Base-by-base conservation (phyloP, 148 eudicot genomes). In the Amaranthus cruentus region DNA sequence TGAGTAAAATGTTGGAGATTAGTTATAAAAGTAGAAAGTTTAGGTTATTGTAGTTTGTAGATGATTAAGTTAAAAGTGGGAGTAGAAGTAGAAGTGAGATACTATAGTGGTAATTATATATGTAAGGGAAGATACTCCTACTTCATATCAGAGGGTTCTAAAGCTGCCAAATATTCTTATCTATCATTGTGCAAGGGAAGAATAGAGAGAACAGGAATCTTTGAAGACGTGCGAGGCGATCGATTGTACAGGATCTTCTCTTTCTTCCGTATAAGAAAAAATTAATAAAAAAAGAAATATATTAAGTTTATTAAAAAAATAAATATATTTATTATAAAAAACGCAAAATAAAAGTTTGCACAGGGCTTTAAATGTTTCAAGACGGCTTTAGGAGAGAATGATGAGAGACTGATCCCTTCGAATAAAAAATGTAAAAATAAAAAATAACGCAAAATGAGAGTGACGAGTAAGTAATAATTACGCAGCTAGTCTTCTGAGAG, bases 91-190 rank as follows among this genome's bases (percentile, higher is more conserved):
- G 51, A 38, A 62, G 43, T 14, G n/a, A 49, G 78, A 1, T 5
- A 2, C 64, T n/a, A 6, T 10, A 54, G 53, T 44, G 48, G 64
- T 13, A 59, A 47, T 9, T 56, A 10, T 66, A 55, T 62, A 8
- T 58, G n/a, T 56, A 15, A 47, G 54, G 6, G 14, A n/a, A 47
- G n/a, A 47, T 5, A 28, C 38, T 28, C 38, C 2, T 28, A 28
- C 38, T 28, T 28, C 38, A 28, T 28, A 9, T 43, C 47, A 47
- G 21, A 69, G 59, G 71, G 58, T 73, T 61, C 53, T 67, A 80
- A 76, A 75, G 76, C 61, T 75, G 66, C 38, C 66, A 71, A 66
- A 71, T 77, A 65, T 61, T 52, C 58, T 47, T 78, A 44, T 67
- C 54, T 78, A 44, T 67, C 50, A 72, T 44, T 67, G 70, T 67